Conservation (phyloP, 495 filamentous ascomycete species). For the Talaromyces thailandensis region DNA sequence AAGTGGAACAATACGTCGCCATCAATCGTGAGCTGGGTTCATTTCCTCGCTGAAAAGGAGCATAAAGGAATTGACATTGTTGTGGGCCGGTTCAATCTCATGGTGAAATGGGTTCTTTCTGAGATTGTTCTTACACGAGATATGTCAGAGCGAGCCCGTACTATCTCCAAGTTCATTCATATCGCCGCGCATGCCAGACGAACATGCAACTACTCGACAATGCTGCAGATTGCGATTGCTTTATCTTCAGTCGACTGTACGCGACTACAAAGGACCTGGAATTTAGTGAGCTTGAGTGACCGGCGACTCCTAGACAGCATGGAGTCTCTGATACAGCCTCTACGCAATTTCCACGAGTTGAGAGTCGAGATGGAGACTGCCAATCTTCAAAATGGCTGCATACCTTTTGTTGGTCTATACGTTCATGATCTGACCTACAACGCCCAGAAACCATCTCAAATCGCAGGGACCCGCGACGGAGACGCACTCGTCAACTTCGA, state of each 20-base stretch:
- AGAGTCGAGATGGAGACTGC: conserved; percentile 85
- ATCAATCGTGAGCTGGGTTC: conserved; percentile 68
- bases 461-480: conserved; percentile 45
- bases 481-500: conserved; percentile 92
- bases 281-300: conserved; percentile 61
- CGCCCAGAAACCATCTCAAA: conserved; percentile 70
- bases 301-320: conserved; percentile 66
- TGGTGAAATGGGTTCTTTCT: conserved; percentile 95
- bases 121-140: conserved; percentile 81
- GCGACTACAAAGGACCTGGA: conserved; percentile 74
- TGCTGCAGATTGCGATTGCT: conserved; percentile 90
- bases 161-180: conserved; percentile 86
- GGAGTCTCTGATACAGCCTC: conserved; percentile 76
- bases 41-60: conserved; percentile 74
- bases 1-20: conserved; percentile 73
- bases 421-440: conserved; percentile 97
- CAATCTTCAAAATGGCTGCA: conserved; percentile 72
- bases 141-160: conserved; percentile 71
- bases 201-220: conserved; percentile 90
- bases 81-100: conserved; percentile 90
- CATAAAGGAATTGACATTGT: conserved; percentile 90
- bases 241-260: conserved; percentile 74
- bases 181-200: conserved; percentile 77
- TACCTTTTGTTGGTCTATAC: conserved; percentile 92
- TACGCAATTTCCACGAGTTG: conserved; percentile 84